Conservation (phyloP, 2,329 filamentous ascomycete species). For the Celoporthe dispersa region DNA sequence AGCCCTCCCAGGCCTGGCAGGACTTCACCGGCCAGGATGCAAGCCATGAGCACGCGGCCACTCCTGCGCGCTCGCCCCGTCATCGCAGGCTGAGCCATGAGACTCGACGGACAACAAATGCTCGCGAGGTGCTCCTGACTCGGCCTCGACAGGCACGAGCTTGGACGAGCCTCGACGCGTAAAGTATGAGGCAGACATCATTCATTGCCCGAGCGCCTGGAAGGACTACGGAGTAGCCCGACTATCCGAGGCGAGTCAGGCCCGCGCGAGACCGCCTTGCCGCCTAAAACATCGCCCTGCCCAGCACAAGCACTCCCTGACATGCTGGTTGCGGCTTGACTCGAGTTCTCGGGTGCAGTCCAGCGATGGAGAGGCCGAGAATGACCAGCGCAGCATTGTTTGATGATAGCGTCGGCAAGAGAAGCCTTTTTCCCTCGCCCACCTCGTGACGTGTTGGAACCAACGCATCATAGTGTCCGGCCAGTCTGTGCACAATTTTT, state of each 20-base stretch:
- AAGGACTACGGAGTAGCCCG: slow-evolving; percentile 7
- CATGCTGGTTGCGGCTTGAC: slow-evolving; percentile 23
- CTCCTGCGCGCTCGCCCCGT: background rate
- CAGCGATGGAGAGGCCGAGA: slow-evolving; percentile 27
- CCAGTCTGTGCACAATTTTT: background rate
- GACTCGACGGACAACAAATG: background rate
- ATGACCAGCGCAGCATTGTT: slow-evolving; percentile 16
- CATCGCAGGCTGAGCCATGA: background rate
- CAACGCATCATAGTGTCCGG: background rate
- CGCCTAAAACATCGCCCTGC: slow-evolving; percentile 23
- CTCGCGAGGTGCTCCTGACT: background rate
- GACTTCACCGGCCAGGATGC: background rate
- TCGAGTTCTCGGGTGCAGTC: slow-evolving; percentile 17
- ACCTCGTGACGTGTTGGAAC: slow-evolving; percentile 21
- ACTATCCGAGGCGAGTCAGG: slow-evolving; percentile 23
- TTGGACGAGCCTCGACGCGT: background rate
- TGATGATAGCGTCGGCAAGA: slow-evolving; percentile 18
- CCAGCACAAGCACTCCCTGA: slow-evolving; percentile 8
- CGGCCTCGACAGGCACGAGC: background rate
- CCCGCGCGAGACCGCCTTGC: slow-evolving; percentile 22
- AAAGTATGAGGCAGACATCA: background rate
- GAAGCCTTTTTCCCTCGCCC: slow-evolving; percentile 6
- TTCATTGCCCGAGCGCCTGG: background rate
- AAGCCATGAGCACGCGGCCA: background rate
- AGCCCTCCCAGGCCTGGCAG: background rate